phyloP scores from a whole-genome alignment of 345 rosid species.

The Populus euphratica region DNA sequence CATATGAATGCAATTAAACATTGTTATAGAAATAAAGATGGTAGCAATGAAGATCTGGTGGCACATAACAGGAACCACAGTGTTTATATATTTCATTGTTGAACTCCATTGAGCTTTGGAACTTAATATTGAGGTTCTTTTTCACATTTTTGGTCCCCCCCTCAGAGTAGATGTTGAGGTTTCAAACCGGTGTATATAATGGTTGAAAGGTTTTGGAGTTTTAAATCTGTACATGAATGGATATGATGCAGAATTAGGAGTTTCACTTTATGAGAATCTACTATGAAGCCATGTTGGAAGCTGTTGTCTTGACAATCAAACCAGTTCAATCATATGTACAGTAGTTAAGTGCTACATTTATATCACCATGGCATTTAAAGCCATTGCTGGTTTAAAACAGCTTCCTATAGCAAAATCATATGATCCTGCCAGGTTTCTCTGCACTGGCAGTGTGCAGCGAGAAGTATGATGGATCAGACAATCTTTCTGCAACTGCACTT shows the following conservation, averaged over 20 bases:
- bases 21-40: background rate
- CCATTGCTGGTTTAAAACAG: conserved; percentile 45
- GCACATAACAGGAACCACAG: background rate
- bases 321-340: conserved; percentile 4
- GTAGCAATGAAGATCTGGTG: background rate
- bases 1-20: background rate
- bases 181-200: background rate
- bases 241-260: background rate
- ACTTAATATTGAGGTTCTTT: background rate
- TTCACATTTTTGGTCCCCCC: background rate
- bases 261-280: background rate
- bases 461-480: conserved; percentile 98
- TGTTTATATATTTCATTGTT: background rate
- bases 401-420: conserved; percentile 60
- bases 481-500: conserved; percentile 2
- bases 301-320: conserved; percentile 14
- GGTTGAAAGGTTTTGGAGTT: background rate
- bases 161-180: background rate
- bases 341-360: conserved; percentile 1
- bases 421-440: conserved; percentile 98
- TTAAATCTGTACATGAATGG: background rate
- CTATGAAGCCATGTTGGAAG: conserved; percentile 20
- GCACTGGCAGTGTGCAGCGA: conserved; percentile 97
- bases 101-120: background rate
- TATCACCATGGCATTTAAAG: conserved; percentile 58